phyloP scores from a whole-genome alignment of 2,329 filamentous ascomycete genomes.

The Cyclaneusma minus region DNA sequence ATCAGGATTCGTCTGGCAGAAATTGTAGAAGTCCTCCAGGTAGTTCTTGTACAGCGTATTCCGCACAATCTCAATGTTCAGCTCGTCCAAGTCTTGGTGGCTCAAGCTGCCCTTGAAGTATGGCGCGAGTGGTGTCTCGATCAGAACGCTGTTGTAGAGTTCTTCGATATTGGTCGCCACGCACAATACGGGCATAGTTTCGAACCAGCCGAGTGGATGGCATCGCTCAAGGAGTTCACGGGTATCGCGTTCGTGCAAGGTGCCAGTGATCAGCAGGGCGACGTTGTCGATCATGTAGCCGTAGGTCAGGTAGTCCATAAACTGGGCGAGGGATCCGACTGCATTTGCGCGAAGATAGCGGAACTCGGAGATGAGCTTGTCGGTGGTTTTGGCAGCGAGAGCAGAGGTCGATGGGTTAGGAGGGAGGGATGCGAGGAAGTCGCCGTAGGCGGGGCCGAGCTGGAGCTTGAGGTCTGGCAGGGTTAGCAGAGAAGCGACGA shows the following conservation, averaged over 20 bases:
- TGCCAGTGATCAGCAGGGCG: constrained; percentile 92
- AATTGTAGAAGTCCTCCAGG: constrained; percentile 90
- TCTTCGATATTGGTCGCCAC: constrained; percentile 98
- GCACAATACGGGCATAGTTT: constrained; percentile 95
- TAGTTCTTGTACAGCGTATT: constrained; percentile 99
- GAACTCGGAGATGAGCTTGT: constrained; percentile 96
- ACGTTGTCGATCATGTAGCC: constrained; percentile 99
- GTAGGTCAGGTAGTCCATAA: constrained; percentile 97
- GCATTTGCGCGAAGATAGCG: constrained; percentile 91
- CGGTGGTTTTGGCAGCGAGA: constrained; percentile 87
- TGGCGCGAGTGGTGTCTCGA: constrained; percentile 87
- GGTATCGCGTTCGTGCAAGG: constrained; percentile 92
- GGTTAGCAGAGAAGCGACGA: constrained; percentile 4
- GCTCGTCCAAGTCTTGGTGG: constrained; percentile 92
- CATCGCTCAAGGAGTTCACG: constrained; percentile 89
- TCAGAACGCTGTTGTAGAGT: constrained; percentile 92
- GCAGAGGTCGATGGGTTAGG: constrained; percentile 94
- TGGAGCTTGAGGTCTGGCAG: constrained; percentile 84
- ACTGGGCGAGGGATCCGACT: constrained; percentile 77
- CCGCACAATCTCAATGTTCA: constrained; percentile 98
- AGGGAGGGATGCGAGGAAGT: constrained; percentile 84
- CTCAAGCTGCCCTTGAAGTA: constrained; percentile 97
- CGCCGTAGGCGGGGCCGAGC: constrained; percentile 89
- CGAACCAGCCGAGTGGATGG: constrained; percentile 95
- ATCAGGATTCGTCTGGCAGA: constrained; percentile 79